phyloP scores from a whole-genome alignment of 176 grass and related monocot species.

The Musa itinerans region DNA sequence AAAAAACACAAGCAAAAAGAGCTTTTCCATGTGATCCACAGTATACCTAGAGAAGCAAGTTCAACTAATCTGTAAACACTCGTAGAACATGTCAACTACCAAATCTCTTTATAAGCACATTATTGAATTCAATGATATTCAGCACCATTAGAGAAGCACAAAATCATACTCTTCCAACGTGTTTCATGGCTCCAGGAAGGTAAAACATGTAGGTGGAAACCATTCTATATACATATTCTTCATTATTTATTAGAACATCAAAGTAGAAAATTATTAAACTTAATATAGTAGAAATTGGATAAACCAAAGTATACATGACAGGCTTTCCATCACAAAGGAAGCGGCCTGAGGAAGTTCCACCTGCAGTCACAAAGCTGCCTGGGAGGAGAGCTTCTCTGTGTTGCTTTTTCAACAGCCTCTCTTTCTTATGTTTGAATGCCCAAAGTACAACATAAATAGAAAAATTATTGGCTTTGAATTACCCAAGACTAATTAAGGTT shows the following conservation, averaged over 20 bases:
- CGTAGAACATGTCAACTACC: no score
- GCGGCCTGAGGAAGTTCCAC: constrained; percentile 68
- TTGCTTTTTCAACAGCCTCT: constrained; percentile 83
- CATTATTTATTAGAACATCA: neutral
- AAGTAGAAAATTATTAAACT: neutral
- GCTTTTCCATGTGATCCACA: no score
- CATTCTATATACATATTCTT: neutral
- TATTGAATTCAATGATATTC: no score
- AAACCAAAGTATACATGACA: constrained; percentile 96
- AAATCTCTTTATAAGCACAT: no score
- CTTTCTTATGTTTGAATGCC: constrained; percentile 56
- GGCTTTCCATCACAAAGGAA: constrained; percentile 75
- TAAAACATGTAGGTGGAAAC: no score
- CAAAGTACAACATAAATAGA: constrained; percentile 12
- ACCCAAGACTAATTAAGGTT: neutral
- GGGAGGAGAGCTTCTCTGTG: constrained; percentile 93
- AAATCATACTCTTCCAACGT: neutral
- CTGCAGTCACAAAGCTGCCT: constrained; percentile 53
- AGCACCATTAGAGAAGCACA: no score
- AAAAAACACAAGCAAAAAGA: no score
- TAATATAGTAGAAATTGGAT: neutral
- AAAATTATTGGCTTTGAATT: neutral
- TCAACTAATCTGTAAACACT: no score
- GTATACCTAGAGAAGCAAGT: no score
- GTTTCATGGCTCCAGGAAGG: no score